Conservation (phyloP, 164 flowering plant species). For the Tetracentron sinense region DNA sequence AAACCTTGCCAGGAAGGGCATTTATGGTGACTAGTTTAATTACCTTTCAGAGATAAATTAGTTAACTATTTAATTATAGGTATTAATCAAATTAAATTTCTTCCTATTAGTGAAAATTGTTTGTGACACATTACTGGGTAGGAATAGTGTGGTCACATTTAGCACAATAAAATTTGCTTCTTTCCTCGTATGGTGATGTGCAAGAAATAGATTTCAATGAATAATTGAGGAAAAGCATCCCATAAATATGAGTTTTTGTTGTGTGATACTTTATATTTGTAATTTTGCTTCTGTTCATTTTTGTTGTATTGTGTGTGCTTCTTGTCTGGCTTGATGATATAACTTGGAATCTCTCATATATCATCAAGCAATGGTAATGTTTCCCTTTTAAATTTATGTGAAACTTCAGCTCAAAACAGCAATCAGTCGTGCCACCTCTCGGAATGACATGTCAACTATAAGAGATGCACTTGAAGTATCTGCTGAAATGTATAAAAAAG, state of each 20-base stretch:
- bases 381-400: not conserved
- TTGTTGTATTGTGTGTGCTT: not conserved
- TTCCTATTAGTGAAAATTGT: not conserved
- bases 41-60: too few relatives aligned
- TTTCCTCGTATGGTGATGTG: too few relatives aligned
- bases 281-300: conserved; percentile 1
- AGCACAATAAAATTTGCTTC: too few relatives aligned
- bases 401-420: conserved; percentile 83
- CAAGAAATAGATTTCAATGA: not conserved
- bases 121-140: too few relatives aligned
- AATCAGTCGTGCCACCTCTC: conserved; percentile 82
- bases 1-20: too few relatives aligned
- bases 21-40: not conserved
- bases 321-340: not conserved
- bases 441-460: conserved; percentile 81
- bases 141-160: too few relatives aligned
- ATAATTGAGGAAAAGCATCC: not conserved
- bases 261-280: not conserved
- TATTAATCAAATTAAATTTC: too few relatives aligned
- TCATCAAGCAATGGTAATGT: not conserved
- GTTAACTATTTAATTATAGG: not conserved
- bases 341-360: not conserved
- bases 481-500: conserved; percentile 90
- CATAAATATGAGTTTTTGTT: not conserved
- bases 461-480: conserved; percentile 99